Percentiles rank a stretch among this genome's conserved stretches.
Conservation (phyloP, 495 filamentous ascomycete species). For the Podospora didyma region DNA sequence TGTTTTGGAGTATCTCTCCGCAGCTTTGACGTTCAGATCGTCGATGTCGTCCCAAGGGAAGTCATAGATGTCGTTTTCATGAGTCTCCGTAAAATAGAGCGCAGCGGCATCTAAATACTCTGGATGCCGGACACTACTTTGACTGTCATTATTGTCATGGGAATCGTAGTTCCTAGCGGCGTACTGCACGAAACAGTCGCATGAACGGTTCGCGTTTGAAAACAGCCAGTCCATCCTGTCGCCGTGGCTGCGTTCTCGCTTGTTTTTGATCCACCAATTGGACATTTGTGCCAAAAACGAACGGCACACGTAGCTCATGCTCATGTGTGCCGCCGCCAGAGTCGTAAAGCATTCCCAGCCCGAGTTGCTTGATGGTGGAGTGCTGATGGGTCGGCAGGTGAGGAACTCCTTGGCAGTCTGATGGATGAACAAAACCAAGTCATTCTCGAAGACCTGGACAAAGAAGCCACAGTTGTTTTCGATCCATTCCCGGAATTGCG, state of each 20-base stretch:
- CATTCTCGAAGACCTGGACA: not conserved
- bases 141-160: too few species aligned
- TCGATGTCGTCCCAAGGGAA: too few species aligned
- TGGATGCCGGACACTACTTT: too few species aligned
- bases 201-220: too few species aligned
- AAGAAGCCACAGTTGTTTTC: not conserved
- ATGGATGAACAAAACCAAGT: not conserved
- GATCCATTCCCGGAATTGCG: not conserved
- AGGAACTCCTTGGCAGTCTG: not conserved
- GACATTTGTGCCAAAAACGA: not conserved
- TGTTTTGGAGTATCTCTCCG: too few species aligned
- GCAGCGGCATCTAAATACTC: too few species aligned
- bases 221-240: too few species aligned
- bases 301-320: not conserved
- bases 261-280: not conserved
- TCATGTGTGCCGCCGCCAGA: not conserved
- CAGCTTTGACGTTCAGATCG: too few species aligned
- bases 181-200: too few species aligned
- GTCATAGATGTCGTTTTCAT: too few species aligned
- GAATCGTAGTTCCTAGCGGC: too few species aligned
- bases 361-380: not conserved
- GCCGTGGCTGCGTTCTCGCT: not conserved
- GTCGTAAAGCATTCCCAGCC: not conserved
- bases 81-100: too few species aligned
- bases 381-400: not conserved